Evolutionary conservation across 495 filamentous ascomycete genomes (phyloP), one percentile per base, ranked within the genome.

Genomic region (Daldinia bambusicola): DNA sequence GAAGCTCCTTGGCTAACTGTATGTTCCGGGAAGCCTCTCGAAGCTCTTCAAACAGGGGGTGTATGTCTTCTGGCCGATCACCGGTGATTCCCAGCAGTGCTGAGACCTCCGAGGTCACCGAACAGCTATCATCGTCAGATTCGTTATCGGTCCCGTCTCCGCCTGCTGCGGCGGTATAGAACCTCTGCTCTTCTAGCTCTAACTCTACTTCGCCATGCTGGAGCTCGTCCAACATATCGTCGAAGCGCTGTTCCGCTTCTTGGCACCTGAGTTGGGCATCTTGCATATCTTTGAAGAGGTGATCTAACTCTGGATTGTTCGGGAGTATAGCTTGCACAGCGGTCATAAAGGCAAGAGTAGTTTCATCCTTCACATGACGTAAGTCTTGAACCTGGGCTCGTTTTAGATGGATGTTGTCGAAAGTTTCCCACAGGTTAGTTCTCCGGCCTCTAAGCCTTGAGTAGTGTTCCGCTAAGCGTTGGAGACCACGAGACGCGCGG

Each of bases 41-140:
- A 22, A 76, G 71, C 38, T 76, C 71, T 51, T 76, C 69, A 41
- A 75, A 75, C 18, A 76, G 58, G 20, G 76, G 74, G 62, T 76
- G 74, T 16, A 66, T 69, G 41, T 60, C 69, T 32, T 67, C 66
- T 12, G 74, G 74, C 13, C 74, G 76, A 22, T 78, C 74, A 50
- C 76, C 74, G 9, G 66, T 71, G 43, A 76, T 78, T 41, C 74
- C 76, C 31, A 61, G 67, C 16, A 78, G 52, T 38, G 40, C 37
- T 9, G 70, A 63, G 43, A 72, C 61, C 48, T 73, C 66, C 9
- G 69, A 72, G 61, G 72, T 55, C 43, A 69, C 48, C 20, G 69
- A 61, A 31, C 32, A 32, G 43, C 20, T 61, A 5, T 78, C 69
- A 58, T 75, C 38, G 36, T 71, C 53, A 22, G 66, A 63, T 51